phyloP scores from a whole-genome alignment of 2,329 filamentous ascomycete genomes.

The Aureobasidium namibiae region DNA sequence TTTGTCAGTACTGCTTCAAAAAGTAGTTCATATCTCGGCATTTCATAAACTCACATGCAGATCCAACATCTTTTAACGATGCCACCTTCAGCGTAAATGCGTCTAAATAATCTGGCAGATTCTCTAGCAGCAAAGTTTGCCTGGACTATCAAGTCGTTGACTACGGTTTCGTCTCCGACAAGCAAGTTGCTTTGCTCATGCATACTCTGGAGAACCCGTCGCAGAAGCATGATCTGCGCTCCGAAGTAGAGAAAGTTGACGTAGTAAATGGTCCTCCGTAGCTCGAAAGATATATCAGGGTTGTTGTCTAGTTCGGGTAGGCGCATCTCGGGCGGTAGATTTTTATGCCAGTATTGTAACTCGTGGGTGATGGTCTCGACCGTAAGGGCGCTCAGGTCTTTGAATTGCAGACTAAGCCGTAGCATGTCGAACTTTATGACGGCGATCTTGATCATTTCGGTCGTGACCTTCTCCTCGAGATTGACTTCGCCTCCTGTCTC shows the following conservation, averaged over 20 bases:
- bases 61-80: constrained; percentile 12
- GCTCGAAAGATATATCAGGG: neutral
- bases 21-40: neutral
- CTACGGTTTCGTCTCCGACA: neutral
- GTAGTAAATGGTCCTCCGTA: constrained; percentile 11
- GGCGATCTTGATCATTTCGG: constrained; percentile 11
- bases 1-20: neutral
- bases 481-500: neutral
- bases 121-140: neutral
- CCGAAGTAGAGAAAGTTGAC: constrained; percentile 8
- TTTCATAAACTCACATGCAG: constrained; percentile 2
- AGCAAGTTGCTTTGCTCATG: neutral
- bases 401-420: constrained; percentile 2
- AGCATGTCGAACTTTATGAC: constrained; percentile 11
- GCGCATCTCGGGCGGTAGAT: neutral
- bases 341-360: neutral
- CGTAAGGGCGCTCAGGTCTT: neutral
- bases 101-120: constrained; percentile 3
- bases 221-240: constrained; percentile 8
- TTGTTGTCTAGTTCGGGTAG: neutral
- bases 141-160: neutral
- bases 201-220: constrained; percentile 3
- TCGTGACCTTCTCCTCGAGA: constrained; percentile 1
- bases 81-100: neutral
- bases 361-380: constrained; percentile 4